Evolutionary conservation across 306 rosid species (phyloP), one percentile per base, ranked within the genome.

Genomic region (Vachellia pachyceras): DNA sequence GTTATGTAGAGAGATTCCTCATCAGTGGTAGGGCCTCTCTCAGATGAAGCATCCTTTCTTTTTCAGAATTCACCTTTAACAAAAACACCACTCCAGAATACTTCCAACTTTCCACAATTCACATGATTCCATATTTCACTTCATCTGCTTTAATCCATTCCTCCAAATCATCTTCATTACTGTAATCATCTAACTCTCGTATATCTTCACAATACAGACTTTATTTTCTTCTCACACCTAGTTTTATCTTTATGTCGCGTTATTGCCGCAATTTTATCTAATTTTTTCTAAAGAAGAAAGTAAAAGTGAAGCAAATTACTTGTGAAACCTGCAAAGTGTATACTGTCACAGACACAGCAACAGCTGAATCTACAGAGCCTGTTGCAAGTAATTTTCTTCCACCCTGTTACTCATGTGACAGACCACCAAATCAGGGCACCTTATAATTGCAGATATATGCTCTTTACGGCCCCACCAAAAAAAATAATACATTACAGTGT

Each of bases 291-390:
- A 47, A 47, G 14, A 15, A 14, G n/a, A 47, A 47, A 47, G 54
- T 47, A 11, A 47, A 47, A 47, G 54, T 47, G 6, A 47, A 4
- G 54, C 54, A 47, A 47, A 57, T 68, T 46, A 79, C 85, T 77
- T 77, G 87, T 33, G 33, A n/a, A 12, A 23, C 47, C 78, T 72
- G 81, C 89, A 80, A 85, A 84, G 84, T 61, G 72, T 67, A 49
- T 57, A 42, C 74, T 15, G 33, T 15, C 22, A 41, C 23, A 69
- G 66, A 60, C 37, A 47, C 1, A 12, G 12, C 22, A 11, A 61
- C 17, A n/a, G n/a, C n/a, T n/a, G n/a, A 29, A 3, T 29, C 3
- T 61, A 35, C 69, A 64, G 42, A 33, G 41, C 20, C 22, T 35
- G 22, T 64, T 64, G 33, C n/a, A 35, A 15, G 69, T 5, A 15